A percentile compares a stretch with the other conserved stretches of the same genome.
Conservation (phyloP, 176 grass and related monocot species). For the Musa troglodytarum region DNA sequence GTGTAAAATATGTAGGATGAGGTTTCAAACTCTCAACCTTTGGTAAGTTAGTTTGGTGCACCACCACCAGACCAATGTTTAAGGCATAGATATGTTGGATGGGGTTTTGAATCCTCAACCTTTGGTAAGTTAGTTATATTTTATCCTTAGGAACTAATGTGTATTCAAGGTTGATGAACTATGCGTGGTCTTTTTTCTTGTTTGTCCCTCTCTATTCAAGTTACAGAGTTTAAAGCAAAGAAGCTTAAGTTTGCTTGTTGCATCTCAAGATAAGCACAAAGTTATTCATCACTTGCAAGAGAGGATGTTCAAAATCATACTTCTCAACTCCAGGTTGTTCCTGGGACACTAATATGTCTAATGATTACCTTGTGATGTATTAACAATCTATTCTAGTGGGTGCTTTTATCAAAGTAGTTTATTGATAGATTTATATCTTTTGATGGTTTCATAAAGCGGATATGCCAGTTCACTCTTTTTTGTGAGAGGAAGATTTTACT, state of each 20-base stretch:
- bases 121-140: no score
- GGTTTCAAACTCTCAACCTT: no score
- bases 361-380: not conserved
- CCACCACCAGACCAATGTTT: no score
- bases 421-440: not conserved
- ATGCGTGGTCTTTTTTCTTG: no score
- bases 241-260: not conserved
- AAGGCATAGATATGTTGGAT: no score
- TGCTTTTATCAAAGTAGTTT: not conserved
- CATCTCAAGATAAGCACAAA: not conserved
- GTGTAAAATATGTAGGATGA: no score
- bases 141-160: no score
- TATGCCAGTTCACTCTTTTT: not conserved
- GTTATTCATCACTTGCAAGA: not conserved
- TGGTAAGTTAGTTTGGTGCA: no score
- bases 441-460: not conserved
- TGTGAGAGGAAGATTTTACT: not conserved
- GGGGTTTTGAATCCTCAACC: no score
- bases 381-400: not conserved
- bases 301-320: not conserved
- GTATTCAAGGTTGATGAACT: no score
- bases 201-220: no score
- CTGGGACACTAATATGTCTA: not conserved
- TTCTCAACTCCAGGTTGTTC: conserved; percentile 1
- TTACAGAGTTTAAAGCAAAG: not conserved